Base-by-base conservation (phyloP, 1,284 basidiomycete species). In the Mycosarcoma mackinlayi region DNA sequence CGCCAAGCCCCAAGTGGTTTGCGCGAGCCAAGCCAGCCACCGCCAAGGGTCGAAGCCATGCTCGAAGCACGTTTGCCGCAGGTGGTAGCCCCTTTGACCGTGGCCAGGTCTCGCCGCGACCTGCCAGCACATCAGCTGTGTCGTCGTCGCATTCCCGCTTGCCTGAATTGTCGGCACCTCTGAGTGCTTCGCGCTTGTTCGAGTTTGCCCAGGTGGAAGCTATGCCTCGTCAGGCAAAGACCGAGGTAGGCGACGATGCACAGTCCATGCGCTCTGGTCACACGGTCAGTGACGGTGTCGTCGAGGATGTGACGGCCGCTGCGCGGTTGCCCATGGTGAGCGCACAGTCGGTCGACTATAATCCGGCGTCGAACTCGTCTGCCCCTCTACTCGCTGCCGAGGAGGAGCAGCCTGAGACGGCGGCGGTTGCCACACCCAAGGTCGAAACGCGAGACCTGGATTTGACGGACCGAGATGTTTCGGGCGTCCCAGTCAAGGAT, bases 1-100 rank as follows among this genome's bases (percentile, higher is more conserved):
- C 75, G 28, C 73, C 75, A 6, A 71, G 66, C 23, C 75, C 75
- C 4, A 63, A 75, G n/a, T 77, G 75, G 75, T 57, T 77, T 21
- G 61, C 61, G 4, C 55, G 67, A 7, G 41, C 67, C 21, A 55
- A 67, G 30, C 61, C 59, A 6, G 45, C 54, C 2, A 54, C 53
- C 13, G 52, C 44, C 33, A 53, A 65, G 39, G 44, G 57, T 54
- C 57, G 51, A 9, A 41, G 19, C 42, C 33, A 49, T n/a, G 45
- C 49, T 8, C 42, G 50, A 40, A 52, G 57, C 44, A 58, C 58
- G 3, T 69, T 56, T 35, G 61, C 56, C 10, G 54, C 56, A 5
- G 51, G 52, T 16, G 57, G 56, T 23, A 62, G 55, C 25, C 46
- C 52, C 7, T 56, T 59, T 45, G 50, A 56, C 14, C 44, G 51